Evolutionary conservation across 495 filamentous ascomycete species (phyloP).

Genomic region (Aspergillus funiculosus): DNA sequence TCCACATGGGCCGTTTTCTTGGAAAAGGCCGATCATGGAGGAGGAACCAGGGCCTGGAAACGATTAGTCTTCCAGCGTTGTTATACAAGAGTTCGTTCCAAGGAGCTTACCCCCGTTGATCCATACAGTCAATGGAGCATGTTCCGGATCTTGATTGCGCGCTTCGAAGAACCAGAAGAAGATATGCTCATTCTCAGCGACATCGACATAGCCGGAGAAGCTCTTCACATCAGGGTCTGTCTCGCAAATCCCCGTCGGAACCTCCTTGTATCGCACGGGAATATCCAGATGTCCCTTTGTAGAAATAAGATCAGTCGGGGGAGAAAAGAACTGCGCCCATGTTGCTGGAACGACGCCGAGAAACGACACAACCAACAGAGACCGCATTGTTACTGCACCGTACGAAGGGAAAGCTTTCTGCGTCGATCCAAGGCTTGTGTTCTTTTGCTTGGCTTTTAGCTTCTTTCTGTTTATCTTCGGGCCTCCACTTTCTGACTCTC

Average conservation of each 20-base stretch:
- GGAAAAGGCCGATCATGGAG: slow-evolving; percentile 55
- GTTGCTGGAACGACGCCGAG: slow-evolving; percentile 9
- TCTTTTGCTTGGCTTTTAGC: too few species aligned
- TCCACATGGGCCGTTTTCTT: slow-evolving; percentile 57
- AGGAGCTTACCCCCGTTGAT: slow-evolving; percentile 45
- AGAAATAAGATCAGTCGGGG: slow-evolving; percentile 48
- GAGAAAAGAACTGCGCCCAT: slow-evolving; percentile 52
- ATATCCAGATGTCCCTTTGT: slow-evolving; percentile 48
- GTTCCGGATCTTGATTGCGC: slow-evolving; percentile 45
- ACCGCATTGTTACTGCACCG: too few species aligned
- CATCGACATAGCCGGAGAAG: slow-evolving; percentile 62
- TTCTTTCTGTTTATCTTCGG: too few species aligned
- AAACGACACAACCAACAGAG: too few species aligned
- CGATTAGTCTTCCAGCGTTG: too few species aligned
- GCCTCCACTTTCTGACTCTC: too few species aligned
- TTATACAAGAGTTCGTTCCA: too few species aligned
- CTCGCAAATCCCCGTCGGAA: slow-evolving; percentile 60
- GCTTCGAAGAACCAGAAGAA: slow-evolving; percentile 66
- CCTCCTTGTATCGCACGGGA: slow-evolving; percentile 56
- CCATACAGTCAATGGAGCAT: slow-evolving; percentile 58
- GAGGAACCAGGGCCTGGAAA: slow-evolving; percentile 48
- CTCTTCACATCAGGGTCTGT: slow-evolving; percentile 58
- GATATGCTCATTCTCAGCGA: slow-evolving; percentile 54
- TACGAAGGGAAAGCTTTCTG: too few species aligned
- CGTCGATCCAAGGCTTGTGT: too few species aligned